Evolutionary conservation across 768 basidiomycete genomes (phyloP).

Genomic region (Lentinula aciculospora): DNA sequence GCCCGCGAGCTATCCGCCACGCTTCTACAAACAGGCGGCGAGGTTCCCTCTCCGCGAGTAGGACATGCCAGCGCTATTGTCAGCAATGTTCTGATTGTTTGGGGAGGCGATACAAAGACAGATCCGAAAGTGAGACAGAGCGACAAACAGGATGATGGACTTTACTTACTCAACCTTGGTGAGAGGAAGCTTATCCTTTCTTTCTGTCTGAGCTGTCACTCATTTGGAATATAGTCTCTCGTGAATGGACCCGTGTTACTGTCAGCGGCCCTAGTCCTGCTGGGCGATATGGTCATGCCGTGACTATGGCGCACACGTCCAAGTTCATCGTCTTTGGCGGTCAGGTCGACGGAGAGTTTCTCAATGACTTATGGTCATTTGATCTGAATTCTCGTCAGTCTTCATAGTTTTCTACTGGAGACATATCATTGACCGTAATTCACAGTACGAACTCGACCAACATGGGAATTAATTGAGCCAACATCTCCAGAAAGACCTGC

Average conservation of each 20-base stretch:
- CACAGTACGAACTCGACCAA: conserved; percentile 74
- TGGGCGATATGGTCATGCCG: conserved; percentile 95
- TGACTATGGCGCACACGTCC: conserved; percentile 78
- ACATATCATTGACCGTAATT: conserved; percentile 5
- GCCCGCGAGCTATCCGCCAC: conserved; percentile 74
- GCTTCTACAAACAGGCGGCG: conserved; percentile 83
- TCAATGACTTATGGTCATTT: conserved; percentile 95
- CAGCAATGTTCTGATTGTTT: conserved; percentile 91
- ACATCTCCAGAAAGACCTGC: conserved; percentile 60
- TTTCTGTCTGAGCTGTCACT: conserved; percentile 4
- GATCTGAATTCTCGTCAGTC: conserved; percentile 88
- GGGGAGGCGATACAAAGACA: conserved; percentile 96
- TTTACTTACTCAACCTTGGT: conserved; percentile 95
- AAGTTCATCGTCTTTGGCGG: conserved; percentile 96
- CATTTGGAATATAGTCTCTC: conserved; percentile 52
- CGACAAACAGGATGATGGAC: conserved; percentile 85
- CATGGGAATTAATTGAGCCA: conserved; percentile 80
- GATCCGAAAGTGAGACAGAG: conserved; percentile 51
- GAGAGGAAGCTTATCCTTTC: too few relatives aligned
- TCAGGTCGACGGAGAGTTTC: conserved; percentile 90
- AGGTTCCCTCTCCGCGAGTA: conserved; percentile 85
- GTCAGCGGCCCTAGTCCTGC: conserved; percentile 73
- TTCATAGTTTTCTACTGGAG: background rate
- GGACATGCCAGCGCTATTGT: conserved; percentile 96
- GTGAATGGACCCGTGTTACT: conserved; percentile 90